phyloP scores from a whole-genome alignment of 2,329 filamentous ascomycete genomes.

The Botryotinia calthae region DNA sequence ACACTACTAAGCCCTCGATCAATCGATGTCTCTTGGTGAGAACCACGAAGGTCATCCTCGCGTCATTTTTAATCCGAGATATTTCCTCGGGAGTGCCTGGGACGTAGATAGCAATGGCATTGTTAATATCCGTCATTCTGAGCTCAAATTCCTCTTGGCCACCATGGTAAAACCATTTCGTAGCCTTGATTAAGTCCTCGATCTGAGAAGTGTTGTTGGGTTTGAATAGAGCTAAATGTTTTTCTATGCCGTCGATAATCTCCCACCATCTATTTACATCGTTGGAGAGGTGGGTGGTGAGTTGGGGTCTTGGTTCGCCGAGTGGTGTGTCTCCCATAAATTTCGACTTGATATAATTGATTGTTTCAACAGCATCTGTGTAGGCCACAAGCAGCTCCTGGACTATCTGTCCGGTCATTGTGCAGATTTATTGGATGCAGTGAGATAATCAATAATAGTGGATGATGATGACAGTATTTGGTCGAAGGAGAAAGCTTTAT shows the following conservation, averaged over 20 bases:
- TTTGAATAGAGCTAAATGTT: not conserved
- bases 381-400: not conserved
- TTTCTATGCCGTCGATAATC: not conserved
- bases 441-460: not conserved
- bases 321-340: not conserved
- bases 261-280: not conserved
- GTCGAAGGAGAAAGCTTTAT: not conserved
- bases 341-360: not conserved
- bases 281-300: not conserved
- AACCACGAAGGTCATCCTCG: not conserved
- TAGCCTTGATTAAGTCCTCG: not conserved
- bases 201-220: not conserved
- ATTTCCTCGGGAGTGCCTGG: not conserved
- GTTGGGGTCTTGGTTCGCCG: not conserved
- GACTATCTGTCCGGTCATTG: fast-evolving
- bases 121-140: not conserved
- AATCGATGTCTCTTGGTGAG: not conserved
- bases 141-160: not conserved
- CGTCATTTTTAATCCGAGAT: not conserved
- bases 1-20: not conserved
- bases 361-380: not conserved
- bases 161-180: not conserved
- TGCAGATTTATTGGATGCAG: not conserved
- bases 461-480: not conserved
- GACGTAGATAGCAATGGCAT: not conserved